Evolutionary conservation across 2,329 filamentous ascomycete species (phyloP), one percentile per base, ranked within the genome.

Genomic region (Fusarium sp.): DNA sequence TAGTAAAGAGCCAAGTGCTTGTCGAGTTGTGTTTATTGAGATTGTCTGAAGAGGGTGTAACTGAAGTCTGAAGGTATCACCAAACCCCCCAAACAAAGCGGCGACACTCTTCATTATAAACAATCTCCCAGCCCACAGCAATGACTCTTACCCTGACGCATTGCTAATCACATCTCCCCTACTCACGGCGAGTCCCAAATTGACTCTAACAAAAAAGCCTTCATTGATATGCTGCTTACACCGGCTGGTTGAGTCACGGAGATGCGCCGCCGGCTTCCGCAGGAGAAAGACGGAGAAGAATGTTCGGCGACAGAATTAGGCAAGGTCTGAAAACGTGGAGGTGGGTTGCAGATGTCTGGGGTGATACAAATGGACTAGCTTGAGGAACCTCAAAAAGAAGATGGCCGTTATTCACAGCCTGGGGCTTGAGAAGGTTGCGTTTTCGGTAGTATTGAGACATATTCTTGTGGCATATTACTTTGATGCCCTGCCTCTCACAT

Each of bases 221-320:
- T 25, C 16, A 18, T 20, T 30, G 27, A 32, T 18, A 40, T 57
- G 34, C 18, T 42, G 22, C 30, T 49, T 43, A 47, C 27, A 44
- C 47, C 54, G 44, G 20, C 30, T 38, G 15, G 43, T 74, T 53
- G 72, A 74, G 65, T 75, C 72, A 74, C 62, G 59, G 16, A 27
- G 27, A 27, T 27, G 27, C 27, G 27, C 27, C 27, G 27, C 27
- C 27, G 27, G 27, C 27, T 27, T 27, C 27, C 27, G 27, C 27
- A 27, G 27, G 27, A 27, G 27, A 27, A 27, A 27, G 27, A 27
- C 27, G 27, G 27, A 27, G 27, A 27, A 27, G 27, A 38, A 38
- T n/a, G 5, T 38, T 66, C 73, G 73, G 73, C 73, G 68, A 71
- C 68, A 63, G 63, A 75, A 75, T 63, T 51, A 25, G 70, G 70